Evolutionary conservation across 1,284 basidiomycete species (phyloP).

Genomic region (Dichomitus squalens): DNA sequence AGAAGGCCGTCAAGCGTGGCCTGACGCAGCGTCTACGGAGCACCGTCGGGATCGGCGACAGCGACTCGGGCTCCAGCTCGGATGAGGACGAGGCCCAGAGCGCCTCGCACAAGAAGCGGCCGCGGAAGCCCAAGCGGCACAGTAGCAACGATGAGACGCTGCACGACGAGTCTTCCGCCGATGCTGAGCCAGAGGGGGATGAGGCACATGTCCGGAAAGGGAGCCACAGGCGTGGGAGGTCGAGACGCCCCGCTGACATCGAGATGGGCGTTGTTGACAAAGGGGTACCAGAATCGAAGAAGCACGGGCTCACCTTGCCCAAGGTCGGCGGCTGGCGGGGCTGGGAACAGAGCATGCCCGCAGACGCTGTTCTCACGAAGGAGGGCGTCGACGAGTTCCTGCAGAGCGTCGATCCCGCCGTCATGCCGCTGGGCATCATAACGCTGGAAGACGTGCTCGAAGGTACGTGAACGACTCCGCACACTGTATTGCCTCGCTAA

Average conservation of each 20-base stretch:
- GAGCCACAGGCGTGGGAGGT: constrained; percentile 26
- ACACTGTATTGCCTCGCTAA: too few relatives aligned
- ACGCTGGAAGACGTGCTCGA: constrained; percentile 93
- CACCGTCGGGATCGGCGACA: constrained; percentile 66
- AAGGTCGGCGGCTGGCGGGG: constrained; percentile 32
- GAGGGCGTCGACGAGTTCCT: constrained; percentile 76
- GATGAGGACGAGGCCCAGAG: constrained; percentile 36
- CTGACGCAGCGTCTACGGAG: constrained; percentile 70
- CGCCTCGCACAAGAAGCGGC: constrained; percentile 24
- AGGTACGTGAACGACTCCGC: constrained; percentile 60
- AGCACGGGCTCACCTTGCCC: constrained; percentile 43
- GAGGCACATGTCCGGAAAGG: constrained; percentile 19
- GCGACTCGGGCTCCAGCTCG: constrained; percentile 42
- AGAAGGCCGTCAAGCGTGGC: constrained; percentile 69
- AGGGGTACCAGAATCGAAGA: constrained; percentile 37
- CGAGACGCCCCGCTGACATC: constrained; percentile 35
- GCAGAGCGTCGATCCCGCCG: constrained; percentile 70
- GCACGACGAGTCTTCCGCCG: constrained; percentile 30
- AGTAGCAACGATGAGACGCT: constrained; percentile 37
- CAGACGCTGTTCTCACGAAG: constrained; percentile 77
- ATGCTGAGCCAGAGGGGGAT: constrained; percentile 33
- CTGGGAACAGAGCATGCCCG: constrained; percentile 82
- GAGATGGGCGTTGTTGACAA: constrained; percentile 41
- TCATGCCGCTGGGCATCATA: constrained; percentile 88
- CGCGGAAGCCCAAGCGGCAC: constrained; percentile 30